Evolutionary conservation across 2,329 filamentous ascomycete species (phyloP), one percentile per base, ranked within the genome.

Genomic region (Aspergillus sergii): DNA sequence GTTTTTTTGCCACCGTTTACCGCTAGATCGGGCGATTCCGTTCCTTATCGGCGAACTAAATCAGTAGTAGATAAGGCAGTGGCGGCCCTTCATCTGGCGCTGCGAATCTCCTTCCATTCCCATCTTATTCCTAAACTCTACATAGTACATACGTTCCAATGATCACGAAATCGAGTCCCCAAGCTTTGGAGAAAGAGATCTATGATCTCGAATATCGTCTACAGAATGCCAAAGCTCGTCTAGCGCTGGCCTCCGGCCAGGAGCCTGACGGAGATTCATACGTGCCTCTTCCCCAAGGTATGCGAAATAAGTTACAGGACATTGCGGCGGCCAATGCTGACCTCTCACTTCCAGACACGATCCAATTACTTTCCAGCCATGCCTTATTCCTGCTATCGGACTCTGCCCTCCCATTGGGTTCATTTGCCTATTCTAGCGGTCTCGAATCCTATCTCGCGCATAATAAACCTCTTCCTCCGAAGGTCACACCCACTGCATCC

Each of bases 361-460:
- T 58, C 39, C 60, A 56, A 55, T 55, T 64, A 39, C 61, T 66
- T 23, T 70, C 72, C 7, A 78, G 82, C 5, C 86, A 88, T 71
- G 80, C 84, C 30, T 81, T 89, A 12, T 82, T 89, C 51, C 80
- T 89, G 19, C 83, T 89, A 32, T 85, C 87, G 58, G 87, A 89
- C 76, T 89, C 87, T 23, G 87, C 87, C 21, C 82, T 89, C 1
- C 87, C 87, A 1, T 78, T 89, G 2, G 87, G 87, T 53, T 88
- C 87, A 1, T 89, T 89, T 72, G 87, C 87, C 66, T 89, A 89
- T 78, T 88, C 85, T 73, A 86, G 82, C 71, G 87, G 87, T 5
- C 78, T 89, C 21, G 87, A 89, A 73, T 89, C 87, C 23, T 89
- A 86, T 71, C 83, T 89, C 58, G 86, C 85, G 3, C 87, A 89